phyloP scores from a whole-genome alignment of 2,329 filamentous ascomycete species.

The Colletotrichum nymphaeae region DNA sequence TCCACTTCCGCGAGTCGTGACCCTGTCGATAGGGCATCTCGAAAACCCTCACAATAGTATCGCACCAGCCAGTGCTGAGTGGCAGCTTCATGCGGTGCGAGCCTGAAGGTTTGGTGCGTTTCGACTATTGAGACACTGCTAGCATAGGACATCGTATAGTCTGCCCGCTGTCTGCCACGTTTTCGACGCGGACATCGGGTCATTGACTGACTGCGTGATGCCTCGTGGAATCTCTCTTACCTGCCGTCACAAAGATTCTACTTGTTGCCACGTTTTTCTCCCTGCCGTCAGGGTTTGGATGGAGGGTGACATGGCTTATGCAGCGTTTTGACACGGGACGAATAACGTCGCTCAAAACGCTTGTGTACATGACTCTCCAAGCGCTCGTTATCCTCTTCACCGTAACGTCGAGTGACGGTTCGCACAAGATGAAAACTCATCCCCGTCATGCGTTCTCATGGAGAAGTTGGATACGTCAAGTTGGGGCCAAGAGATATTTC shows the following conservation, averaged over 20 bases:
- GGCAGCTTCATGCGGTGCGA: conserved; percentile 10
- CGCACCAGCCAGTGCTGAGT: neutral
- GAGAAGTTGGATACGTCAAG: neutral
- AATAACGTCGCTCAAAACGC: conserved; percentile 12
- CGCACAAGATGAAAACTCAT: neutral
- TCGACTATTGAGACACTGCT: conserved; percentile 1
- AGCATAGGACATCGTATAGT: neutral
- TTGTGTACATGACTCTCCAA: conserved; percentile 20
- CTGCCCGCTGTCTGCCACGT: neutral
- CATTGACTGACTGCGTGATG: neutral
- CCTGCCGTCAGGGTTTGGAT: neutral
- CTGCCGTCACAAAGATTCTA: neutral
- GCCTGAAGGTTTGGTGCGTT: conserved; percentile 4
- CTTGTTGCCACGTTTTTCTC: neutral
- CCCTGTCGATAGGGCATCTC: conserved; percentile 16
- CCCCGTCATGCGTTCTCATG: neutral
- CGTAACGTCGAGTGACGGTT: neutral
- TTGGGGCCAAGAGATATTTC: neutral
- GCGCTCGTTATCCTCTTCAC: neutral
- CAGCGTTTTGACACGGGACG: conserved; percentile 4
- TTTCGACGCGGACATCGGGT: neutral
- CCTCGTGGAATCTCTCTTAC: neutral
- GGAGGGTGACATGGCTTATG: conserved; percentile 27
- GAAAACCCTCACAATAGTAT: neutral
- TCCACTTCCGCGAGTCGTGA: conserved; percentile 26